Conservation (phyloP, 139 green algal genomes). For the Chlorella sp. region DNA sequence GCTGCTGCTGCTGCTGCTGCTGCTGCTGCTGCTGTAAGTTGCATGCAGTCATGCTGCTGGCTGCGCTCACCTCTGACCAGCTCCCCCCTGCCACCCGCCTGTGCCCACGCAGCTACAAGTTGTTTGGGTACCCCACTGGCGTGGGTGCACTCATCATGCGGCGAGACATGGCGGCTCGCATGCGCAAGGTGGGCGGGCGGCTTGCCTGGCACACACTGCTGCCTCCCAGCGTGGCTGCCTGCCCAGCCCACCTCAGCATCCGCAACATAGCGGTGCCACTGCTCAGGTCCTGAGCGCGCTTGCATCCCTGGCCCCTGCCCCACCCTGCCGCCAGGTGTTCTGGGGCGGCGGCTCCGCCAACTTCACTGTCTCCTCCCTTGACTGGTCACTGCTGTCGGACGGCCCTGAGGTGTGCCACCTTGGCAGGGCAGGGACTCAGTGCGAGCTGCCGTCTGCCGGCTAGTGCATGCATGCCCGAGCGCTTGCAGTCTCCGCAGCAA, state of each 20-base stretch:
- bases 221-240: neutral
- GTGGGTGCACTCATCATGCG: slow-evolving; percentile 37
- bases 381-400: slow-evolving; percentile 57
- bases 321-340: slow-evolving; percentile 51
- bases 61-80: neutral
- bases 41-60: too few relatives aligned
- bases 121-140: slow-evolving; percentile 82
- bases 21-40: too few relatives aligned
- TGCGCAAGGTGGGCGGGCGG: neutral
- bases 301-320: too few relatives aligned
- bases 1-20: too few relatives aligned
- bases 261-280: too few relatives aligned
- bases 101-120: slow-evolving; percentile 41
- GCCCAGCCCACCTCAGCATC: too few relatives aligned
- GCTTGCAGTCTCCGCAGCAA: too few relatives aligned
- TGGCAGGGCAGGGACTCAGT: too few relatives aligned
- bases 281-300: too few relatives aligned
- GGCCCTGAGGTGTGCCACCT: neutral
- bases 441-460: too few relatives aligned
- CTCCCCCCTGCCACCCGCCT: neutral
- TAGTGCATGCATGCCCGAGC: too few relatives aligned
- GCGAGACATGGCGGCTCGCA: neutral
- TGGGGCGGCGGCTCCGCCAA: slow-evolving; percentile 79
- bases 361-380: slow-evolving; percentile 62
- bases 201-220: neutral